Evolutionary conservation across 2,329 filamentous ascomycete genomes (phyloP).

Genomic region (Thielaviopsis musarum): DNA sequence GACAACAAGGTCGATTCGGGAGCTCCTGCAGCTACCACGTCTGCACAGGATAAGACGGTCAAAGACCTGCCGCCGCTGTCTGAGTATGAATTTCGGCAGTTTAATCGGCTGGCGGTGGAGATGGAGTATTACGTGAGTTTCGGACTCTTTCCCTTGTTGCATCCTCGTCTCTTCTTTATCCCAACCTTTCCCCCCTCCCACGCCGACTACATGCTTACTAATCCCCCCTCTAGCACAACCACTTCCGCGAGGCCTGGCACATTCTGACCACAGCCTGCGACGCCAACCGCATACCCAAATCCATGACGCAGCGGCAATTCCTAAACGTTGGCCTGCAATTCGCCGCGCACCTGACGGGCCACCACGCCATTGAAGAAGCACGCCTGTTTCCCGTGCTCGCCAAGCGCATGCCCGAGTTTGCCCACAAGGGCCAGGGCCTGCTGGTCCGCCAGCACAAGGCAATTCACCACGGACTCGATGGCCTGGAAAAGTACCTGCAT

Average conservation of each 20-base stretch:
- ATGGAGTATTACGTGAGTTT: constrained; percentile 10
- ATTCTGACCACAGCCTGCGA: constrained; percentile 49
- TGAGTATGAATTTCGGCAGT: constrained; percentile 4
- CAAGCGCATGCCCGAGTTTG: constrained; percentile 62
- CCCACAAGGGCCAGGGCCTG: constrained; percentile 21
- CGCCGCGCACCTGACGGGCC: constrained; percentile 49
- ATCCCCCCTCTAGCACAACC: constrained; percentile 40
- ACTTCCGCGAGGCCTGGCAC: constrained; percentile 62
- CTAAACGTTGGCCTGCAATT: constrained; percentile 52
- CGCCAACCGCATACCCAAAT: constrained; percentile 37
- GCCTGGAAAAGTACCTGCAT: constrained; percentile 47
- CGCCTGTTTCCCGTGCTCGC: constrained; percentile 69
- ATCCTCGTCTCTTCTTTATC: neutral
- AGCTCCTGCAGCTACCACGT: neutral
- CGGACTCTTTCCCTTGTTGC: too few relatives aligned
- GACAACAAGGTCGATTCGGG: too few relatives aligned
- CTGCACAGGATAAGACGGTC: neutral
- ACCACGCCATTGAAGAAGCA: constrained; percentile 71
- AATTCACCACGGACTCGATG: constrained; percentile 63
- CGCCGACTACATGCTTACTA: neutral
- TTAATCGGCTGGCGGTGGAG: constrained; percentile 2
- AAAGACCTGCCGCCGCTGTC: constrained; percentile 2
- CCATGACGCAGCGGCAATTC: constrained; percentile 53
- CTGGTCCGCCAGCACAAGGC: constrained; percentile 57
- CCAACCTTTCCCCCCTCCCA: neutral